A percentile compares a stretch with the other conserved stretches of the same genome.
Conservation (phyloP, 2,329 filamentous ascomycete species). For the Fusarium sp. region DNA sequence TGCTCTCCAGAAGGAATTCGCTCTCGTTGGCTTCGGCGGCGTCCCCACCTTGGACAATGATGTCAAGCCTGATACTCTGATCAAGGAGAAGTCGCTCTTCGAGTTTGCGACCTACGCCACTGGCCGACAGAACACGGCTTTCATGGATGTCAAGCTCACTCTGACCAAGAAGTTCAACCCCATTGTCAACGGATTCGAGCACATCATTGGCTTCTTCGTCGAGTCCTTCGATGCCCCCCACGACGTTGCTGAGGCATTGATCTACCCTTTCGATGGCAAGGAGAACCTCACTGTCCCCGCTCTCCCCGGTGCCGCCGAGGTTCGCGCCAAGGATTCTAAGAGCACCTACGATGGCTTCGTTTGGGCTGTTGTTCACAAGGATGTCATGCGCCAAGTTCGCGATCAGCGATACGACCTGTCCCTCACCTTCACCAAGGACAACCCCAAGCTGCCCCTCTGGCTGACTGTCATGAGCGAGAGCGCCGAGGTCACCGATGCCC, state of each 20-base stretch:
- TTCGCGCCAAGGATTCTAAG: constrained; percentile 64
- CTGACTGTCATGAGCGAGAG: constrained; percentile 95
- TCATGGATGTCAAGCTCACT: constrained; percentile 82
- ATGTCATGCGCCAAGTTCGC: constrained; percentile 85
- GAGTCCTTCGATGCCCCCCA: constrained; percentile 74
- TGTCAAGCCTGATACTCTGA: constrained; percentile 54
- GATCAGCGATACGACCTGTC: constrained; percentile 95
- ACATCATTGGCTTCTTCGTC: constrained; percentile 74
- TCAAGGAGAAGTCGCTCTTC: constrained; percentile 87
- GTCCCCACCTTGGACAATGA: constrained; percentile 58
- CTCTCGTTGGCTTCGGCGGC: constrained; percentile 80
- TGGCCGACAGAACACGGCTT: constrained; percentile 91
- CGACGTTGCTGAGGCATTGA: constrained; percentile 77
- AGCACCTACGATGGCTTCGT: constrained; percentile 88
- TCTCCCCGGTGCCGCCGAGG: constrained; percentile 64
- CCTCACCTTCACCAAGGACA: constrained; percentile 91
- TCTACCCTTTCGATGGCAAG: constrained; percentile 92
- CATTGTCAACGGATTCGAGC: constrained; percentile 67
- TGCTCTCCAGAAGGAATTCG: constrained; percentile 80
- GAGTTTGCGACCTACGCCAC: constrained; percentile 90
- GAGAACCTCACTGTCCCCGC: constrained; percentile 79
- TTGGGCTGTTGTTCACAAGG: constrained; percentile 95
- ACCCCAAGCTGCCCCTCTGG: constrained; percentile 88
- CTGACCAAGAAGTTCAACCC: constrained; percentile 91
- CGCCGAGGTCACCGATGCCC: constrained; percentile 86